Evolutionary conservation across 2,329 filamentous ascomycete species (phyloP).

Genomic region (Myrmaecium sp.): DNA sequence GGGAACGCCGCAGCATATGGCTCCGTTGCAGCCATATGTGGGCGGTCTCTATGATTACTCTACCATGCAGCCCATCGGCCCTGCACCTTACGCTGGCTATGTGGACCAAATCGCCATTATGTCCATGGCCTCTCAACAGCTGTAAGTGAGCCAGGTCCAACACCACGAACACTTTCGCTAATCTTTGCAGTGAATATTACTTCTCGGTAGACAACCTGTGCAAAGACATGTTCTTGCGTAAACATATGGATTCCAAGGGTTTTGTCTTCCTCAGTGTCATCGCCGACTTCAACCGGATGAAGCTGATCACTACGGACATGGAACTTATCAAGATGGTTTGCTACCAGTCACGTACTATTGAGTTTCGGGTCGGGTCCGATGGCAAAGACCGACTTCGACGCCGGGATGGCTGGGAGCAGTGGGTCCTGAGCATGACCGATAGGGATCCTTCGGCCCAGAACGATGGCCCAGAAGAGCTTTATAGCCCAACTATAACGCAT

Average conservation of each 20-base stretch:
- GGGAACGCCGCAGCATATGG: slow-evolving; percentile 19
- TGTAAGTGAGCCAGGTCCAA: slow-evolving; percentile 23
- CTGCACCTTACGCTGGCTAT: slow-evolving; percentile 40
- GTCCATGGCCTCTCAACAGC: slow-evolving; percentile 42
- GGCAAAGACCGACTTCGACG: slow-evolving; percentile 62
- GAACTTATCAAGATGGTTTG: slow-evolving; percentile 61
- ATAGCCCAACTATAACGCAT: slow-evolving; percentile 22
- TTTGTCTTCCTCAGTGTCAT: slow-evolving; percentile 72
- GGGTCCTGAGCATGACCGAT: slow-evolving; percentile 54
- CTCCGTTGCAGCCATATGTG: slow-evolving; percentile 32
- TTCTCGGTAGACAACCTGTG: slow-evolving; percentile 91
- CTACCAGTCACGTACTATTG: slow-evolving; percentile 52
- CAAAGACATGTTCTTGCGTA: slow-evolving; percentile 79
- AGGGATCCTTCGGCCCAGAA: slow-evolving; percentile 60
- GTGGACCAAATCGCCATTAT: slow-evolving; percentile 40
- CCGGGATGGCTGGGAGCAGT: slow-evolving; percentile 61
- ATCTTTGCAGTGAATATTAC: slow-evolving; percentile 63
- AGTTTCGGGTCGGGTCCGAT: slow-evolving; percentile 60
- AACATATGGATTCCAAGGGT: slow-evolving; percentile 88
- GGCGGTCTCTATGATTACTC: slow-evolving; percentile 41
- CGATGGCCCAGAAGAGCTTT: slow-evolving; percentile 42
- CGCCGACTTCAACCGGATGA: slow-evolving; percentile 72
- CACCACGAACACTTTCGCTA: slow-evolving; percentile 9
- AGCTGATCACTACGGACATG: slow-evolving; percentile 52
- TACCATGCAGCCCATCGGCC: slow-evolving; percentile 38